Base-by-base conservation (phyloP, 1,284 basidiomycete genomes). In the Albatrellus sp. region DNA sequence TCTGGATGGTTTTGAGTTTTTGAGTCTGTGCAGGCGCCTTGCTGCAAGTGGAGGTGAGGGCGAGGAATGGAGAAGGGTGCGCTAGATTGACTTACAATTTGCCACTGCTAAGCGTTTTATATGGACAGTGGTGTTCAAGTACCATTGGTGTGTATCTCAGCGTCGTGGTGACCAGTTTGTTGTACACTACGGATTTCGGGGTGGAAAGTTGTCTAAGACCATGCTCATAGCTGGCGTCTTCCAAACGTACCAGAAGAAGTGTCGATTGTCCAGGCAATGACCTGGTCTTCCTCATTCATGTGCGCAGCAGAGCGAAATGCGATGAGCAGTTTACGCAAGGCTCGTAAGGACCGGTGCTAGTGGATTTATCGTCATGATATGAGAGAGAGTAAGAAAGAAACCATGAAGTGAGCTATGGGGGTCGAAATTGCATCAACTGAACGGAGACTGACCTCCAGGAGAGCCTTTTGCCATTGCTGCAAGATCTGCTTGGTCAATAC, bases 111-210 rank as follows among this genome's bases (percentile, higher is more conserved):
- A 89, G 70, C 3, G 77, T 80, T 65, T 91, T 93, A 66, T 80
- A 90, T 0, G 94, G 93, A 34, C 88, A 72, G 57, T 97, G 92
- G 56, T 93, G 81, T 46, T 77, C 72, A 10, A 98, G 73, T 1
- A 98, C 76, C 31, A 98, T 74, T 0, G 94, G 94, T 0, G 91
- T 92, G 64, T 90, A 98, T 58, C 81, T 81, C 42, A 99, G 70
- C 0, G 91, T 69, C 1, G 93, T 96, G 11, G 80, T 75, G 30
- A 98, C 72, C 16, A 98, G 73, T 64, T 96, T 96, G 68, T 86
- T 87, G 68, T 94, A 98, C 13, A 94, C 90, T 90, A 48, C 31
- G 34, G 9, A 53, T 24, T 24, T 24, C 24, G 24, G 24, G 24
- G 24, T 24, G 24, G 4, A 24, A 24, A 7, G 49, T 35, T 20